These are phyloP conservation scores for Pythium phragmitis DNA, from an alignment of 352 stramenopile genomes.

Conservation along the genomic window DNA sequence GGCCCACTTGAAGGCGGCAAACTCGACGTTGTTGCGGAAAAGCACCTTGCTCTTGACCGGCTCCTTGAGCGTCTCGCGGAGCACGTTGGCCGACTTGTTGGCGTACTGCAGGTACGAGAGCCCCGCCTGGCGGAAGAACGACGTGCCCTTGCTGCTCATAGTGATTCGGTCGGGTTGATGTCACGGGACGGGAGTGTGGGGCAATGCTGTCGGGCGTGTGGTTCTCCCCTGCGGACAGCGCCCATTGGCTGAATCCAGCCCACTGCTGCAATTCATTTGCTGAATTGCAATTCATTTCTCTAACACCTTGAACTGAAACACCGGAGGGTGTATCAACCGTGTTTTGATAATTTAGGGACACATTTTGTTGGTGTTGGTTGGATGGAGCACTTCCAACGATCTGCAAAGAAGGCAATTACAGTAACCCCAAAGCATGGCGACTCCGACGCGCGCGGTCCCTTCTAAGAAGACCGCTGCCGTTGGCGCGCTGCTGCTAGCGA, in stretches of 20 bases:
- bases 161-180: constrained; percentile 9
- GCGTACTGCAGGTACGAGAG: constrained; percentile 89
- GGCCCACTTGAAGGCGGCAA: constrained; percentile 85
- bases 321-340: too few relatives aligned
- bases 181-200: constrained; percentile 3
- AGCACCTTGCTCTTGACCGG: constrained; percentile 84
- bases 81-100: constrained; percentile 77
- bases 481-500: constrained; percentile 51
- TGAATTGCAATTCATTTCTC: constrained; percentile 26
- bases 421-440: constrained; percentile 23
- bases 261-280: constrained; percentile 12
- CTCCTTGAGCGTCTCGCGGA: constrained; percentile 81
- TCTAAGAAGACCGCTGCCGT: constrained; percentile 31
- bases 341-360: not conserved
- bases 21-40: constrained; percentile 72
- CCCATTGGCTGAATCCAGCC: constrained; percentile 20
- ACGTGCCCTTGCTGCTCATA: constrained; percentile 81
- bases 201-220: constrained; percentile 10
- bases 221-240: constrained; percentile 19
- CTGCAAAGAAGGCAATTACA: not conserved
- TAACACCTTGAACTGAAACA: too few relatives aligned
- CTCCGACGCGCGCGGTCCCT: not conserved
- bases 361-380: constrained; percentile 24
- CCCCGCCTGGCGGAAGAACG: constrained; percentile 83
- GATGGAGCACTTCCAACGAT: constrained; percentile 16